phyloP scores from a whole-genome alignment of 2,329 filamentous ascomycete species.

The Botrytis fragariae region DNA sequence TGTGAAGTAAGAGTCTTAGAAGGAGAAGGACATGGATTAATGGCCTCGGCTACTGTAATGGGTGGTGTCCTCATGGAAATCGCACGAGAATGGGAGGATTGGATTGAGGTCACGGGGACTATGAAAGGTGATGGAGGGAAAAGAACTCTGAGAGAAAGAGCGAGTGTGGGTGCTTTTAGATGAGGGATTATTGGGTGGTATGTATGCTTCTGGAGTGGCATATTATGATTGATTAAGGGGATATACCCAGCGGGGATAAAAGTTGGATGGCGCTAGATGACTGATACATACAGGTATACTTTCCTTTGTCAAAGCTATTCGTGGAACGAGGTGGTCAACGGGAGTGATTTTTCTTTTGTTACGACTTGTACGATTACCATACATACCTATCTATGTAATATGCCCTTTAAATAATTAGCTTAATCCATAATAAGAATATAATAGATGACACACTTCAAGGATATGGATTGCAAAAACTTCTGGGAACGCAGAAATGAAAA shows the following conservation, averaged over 20 bases:
- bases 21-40: conserved; percentile 89
- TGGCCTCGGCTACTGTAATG: conserved; percentile 94
- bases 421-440: conserved; percentile 19
- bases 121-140: conserved; percentile 29
- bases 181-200: conserved; percentile 20
- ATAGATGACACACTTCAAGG: conserved; percentile 13
- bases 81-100: conserved; percentile 88
- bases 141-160: conserved; percentile 35
- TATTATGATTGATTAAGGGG: conserved; percentile 11
- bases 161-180: conserved; percentile 37
- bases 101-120: conserved; percentile 60
- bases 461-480: not conserved
- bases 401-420: conserved; percentile 12
- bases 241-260: conserved; percentile 7
- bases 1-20: conserved; percentile 90
- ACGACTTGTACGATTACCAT: conserved; percentile 21
- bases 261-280: conserved; percentile 9
- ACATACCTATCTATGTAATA: conserved; percentile 21
- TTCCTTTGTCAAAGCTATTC: conserved; percentile 12
- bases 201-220: not conserved
- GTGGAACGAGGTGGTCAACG: not conserved
- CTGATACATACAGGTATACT: conserved; percentile 1
- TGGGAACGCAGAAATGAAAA: not conserved
- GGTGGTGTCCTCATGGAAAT: conserved; percentile 92
- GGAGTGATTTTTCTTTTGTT: conserved; percentile 2